phyloP scores from a whole-genome alignment of 2,329 filamentous ascomycete genomes.

The Lithohypha guttulata region DNA sequence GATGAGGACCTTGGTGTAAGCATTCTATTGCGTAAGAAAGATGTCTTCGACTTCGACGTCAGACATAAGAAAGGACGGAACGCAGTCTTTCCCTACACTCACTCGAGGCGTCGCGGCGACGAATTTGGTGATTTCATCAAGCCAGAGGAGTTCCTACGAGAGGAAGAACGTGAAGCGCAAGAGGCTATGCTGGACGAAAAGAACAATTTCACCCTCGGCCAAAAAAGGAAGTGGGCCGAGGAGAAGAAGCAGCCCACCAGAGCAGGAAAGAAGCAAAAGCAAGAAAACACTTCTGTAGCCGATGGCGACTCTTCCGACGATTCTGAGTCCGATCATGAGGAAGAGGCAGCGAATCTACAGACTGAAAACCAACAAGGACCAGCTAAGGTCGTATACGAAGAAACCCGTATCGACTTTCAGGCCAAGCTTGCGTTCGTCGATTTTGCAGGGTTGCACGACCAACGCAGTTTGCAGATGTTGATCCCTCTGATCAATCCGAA shows the following conservation, averaged over 20 bases:
- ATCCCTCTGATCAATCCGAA: conserved; percentile 88
- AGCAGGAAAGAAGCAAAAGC: conserved; percentile 24
- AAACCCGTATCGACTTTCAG: conserved; percentile 55
- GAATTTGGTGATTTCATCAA: conserved; percentile 92
- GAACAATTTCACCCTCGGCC: conserved; percentile 59
- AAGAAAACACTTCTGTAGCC: conserved; percentile 18
- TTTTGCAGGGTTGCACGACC: conserved; percentile 85
- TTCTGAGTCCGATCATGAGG: conserved; percentile 46
- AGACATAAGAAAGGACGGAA: conserved; percentile 85
- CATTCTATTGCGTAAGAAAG: conserved; percentile 75
- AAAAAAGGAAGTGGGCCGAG: conserved; percentile 92
- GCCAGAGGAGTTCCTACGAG: conserved; percentile 84
- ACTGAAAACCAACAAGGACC: conserved; percentile 58
- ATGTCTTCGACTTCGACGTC: conserved; percentile 87
- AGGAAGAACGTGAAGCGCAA: conserved; percentile 75
- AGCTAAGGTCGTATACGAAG: conserved; percentile 59
- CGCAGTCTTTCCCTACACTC: conserved; percentile 78
- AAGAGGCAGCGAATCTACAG: conserved; percentile 37
- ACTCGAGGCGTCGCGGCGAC: conserved; percentile 67
- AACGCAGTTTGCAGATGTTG: conserved; percentile 85
- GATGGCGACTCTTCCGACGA: conserved; percentile 45
- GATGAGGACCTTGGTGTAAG: conserved; percentile 90
- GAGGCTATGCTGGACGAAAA: conserved; percentile 47
- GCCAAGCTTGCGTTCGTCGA: conserved; percentile 79
- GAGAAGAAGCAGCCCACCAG: conserved; percentile 34